These are phyloP conservation scores for Actinidia chinensis DNA, from an alignment of 179 eudicot species.

Conservation along the genomic window DNA sequence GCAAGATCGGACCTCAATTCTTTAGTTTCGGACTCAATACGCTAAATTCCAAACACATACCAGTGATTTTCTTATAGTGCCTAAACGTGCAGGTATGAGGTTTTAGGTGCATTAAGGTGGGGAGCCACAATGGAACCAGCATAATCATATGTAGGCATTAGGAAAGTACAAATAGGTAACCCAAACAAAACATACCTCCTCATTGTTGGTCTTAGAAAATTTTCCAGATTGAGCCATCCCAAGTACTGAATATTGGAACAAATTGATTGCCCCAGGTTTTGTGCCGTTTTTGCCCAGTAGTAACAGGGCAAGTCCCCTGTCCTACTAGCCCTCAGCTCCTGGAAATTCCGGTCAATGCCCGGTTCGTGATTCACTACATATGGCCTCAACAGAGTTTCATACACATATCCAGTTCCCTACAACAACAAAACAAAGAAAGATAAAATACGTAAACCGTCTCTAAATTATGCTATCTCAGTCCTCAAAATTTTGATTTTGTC, in stretches of 20 bases:
- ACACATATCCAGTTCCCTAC: constrained; percentile 85
- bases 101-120: no score
- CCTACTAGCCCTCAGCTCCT: constrained; percentile 75
- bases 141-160: neutral
- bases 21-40: no score
- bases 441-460: no score
- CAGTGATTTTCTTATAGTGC: no score
- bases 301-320: constrained; percentile 80
- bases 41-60: no score
- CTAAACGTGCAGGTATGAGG: neutral
- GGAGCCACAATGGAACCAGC: neutral
- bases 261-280: constrained; percentile 53
- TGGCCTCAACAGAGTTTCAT: constrained; percentile 84
- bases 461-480: no score
- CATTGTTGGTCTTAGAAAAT: constrained; percentile 23
- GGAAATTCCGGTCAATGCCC: constrained; percentile 80
- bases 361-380: constrained; percentile 81
- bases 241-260: constrained; percentile 55
- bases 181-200: constrained; percentile 36
- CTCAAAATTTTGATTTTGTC: no score
- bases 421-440: constrained; percentile 3
- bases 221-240: constrained; percentile 47
- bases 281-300: constrained; percentile 78
- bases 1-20: no score
- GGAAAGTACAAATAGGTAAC: neutral